A percentile compares a stretch with the other conserved stretches of the same genome.
Conservation (phyloP, 805 yeast species). For the Priceomyces fermenticarens region DNA sequence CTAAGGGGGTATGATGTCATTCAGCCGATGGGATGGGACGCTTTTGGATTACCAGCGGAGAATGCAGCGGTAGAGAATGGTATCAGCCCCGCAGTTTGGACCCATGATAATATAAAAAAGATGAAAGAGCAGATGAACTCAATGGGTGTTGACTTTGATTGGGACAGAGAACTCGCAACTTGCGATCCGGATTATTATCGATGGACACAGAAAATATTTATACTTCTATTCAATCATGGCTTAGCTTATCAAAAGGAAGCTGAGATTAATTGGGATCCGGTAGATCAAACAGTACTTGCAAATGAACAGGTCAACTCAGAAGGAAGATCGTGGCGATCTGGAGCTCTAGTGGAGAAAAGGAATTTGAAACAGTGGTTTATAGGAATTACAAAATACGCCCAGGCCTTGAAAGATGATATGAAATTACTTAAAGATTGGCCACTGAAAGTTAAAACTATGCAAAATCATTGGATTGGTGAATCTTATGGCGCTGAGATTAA, state of each 20-base stretch:
- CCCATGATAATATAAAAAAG: constrained; percentile 68
- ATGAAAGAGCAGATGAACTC: constrained; percentile 80
- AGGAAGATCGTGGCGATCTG: constrained; percentile 96
- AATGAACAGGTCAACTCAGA: constrained; percentile 91
- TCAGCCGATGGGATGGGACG: constrained; percentile 99
- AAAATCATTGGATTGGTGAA: constrained; percentile 89
- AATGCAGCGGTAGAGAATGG: constrained; percentile 92
- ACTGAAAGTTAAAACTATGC: constrained; percentile 83
- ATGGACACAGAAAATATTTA: constrained; percentile 87
- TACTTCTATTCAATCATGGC: constrained; percentile 68
- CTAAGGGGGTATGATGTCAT: constrained; percentile 74
- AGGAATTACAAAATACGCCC: constrained; percentile 81
- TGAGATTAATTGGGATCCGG: constrained; percentile 96
- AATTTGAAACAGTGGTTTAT: constrained; percentile 90
- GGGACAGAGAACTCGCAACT: constrained; percentile 89
- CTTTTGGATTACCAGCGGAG: constrained; percentile 97
- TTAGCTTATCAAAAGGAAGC: constrained; percentile 84
- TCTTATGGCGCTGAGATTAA: constrained; percentile 73
- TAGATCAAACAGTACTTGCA: constrained; percentile 91
- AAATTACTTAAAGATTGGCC: constrained; percentile 76
- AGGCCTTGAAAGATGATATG: constrained; percentile 63
- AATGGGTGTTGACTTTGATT: constrained; percentile 86
- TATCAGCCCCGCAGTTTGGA: constrained; percentile 81
- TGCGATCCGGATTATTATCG: constrained; percentile 84
- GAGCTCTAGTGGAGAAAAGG: constrained; percentile 86